Base-by-base conservation (phyloP, 768 basidiomycete species). In the Exsudoporus frostii region DNA sequence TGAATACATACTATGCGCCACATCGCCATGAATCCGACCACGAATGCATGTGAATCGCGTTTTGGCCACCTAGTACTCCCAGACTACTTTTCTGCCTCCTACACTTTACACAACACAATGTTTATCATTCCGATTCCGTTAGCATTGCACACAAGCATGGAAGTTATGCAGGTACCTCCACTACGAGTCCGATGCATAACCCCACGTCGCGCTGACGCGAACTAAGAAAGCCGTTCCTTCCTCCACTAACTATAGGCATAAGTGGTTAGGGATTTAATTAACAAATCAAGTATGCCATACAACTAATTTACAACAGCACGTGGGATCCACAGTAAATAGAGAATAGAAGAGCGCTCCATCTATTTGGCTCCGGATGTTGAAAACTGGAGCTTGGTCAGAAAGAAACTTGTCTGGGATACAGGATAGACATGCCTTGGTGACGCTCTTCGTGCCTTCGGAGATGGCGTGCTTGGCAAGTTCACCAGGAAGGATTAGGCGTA, bases 381-480 rank as follows among this genome's bases (percentile, higher is more conserved):
- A 68, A 78, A 78, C 73, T 77, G 36, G 1, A 45, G 19, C 0
- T 33, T 1, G 5, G 11, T 61, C 47, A 55, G 40, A 46, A 60
- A 48, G 6, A 32, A 24, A 33, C 25, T 10, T 3, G 2, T 3
- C 22, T 17, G 20, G 27, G 33, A 54, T 62, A 27, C 2, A 10
- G 22, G 22, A 34, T 15, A 1, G 17, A 50, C 61, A 29, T 43
- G 73, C 74, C 75, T 85, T 86, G 60, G 85, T 86, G 54, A 86
- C 84, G 32, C 79, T 80, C 75, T 86, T 86, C 47, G 83, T 86
- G 53, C 96, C 96, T 73, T 98, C 96, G 25, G 93, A 96, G 72
- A 98, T 97, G 50, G 96, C 96, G 70, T 98, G 96, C 80, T 98
- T 98, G 67, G 94, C 90, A 40, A 98, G 84, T 75, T 98, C 95